Base-by-base conservation (phyloP, 208 protist genomes). In the Wallacemonas sp. region DNA sequence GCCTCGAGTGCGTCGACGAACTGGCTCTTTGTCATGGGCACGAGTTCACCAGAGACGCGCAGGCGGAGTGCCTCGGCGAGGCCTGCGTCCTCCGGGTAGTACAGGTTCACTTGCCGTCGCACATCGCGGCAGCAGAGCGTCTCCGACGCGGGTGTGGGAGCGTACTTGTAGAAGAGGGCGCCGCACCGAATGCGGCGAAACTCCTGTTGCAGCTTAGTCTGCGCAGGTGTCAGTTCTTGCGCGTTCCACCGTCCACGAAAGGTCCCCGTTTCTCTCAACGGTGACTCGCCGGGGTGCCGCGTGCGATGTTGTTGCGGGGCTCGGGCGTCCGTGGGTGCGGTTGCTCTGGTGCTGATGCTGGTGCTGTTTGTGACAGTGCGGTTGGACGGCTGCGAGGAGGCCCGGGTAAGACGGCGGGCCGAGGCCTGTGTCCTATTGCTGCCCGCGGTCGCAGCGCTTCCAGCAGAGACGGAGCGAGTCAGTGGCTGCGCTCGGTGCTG, bases 161-260 rank as follows among this genome's bases (percentile, higher is more conserved):
- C 76, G 71, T 90, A 95, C 71, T 95, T 95, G 78, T 77, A 81
- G 57, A 95, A 95, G 65, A 95, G 84, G 0, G 86, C 86, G 29
- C 86, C 80, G 30, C 80, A 85, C 12, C 80, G 81, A n/a, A 93
- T 82, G 48, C 38, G 60, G 19, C 81, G 81, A 24, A 81, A 55
- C 57, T 87, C 78, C 60, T 69, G 61, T 19, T 75, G 52, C 49
- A 68, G 39, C 17, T 24, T 24, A 14, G 38, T 47, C 16, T 63
- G 44, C 34, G 57, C 38, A 12, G 34, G 47, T 58, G 62, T 58
- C 8, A 68, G 21, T n/a, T 3, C 33, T 16, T 58, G 30, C 2
- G 52, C 9, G 29, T n/a, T 58, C 52, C 52, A 58, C 29, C 52
- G 52, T 41, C 52, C 52, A 21, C 52, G 52, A 24, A 58, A 58